phyloP scores from a whole-genome alignment of 1,284 basidiomycete species.

The Ganoderma sp. region DNA sequence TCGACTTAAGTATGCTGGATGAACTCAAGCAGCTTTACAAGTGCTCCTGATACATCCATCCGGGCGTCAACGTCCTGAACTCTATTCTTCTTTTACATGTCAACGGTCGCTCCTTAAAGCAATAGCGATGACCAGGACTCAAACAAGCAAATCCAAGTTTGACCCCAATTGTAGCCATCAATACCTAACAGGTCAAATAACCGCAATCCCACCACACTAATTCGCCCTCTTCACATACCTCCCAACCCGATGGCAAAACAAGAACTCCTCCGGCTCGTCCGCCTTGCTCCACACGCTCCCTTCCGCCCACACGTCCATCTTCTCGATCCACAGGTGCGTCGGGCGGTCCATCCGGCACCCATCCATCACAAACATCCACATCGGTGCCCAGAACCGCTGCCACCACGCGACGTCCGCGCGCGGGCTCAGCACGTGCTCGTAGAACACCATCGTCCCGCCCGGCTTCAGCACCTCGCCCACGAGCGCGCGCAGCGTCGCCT shows the following conservation, averaged over 20 bases:
- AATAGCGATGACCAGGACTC: too few species aligned
- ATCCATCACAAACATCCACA: constrained; percentile 53
- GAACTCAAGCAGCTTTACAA: too few species aligned
- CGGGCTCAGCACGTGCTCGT: constrained; percentile 67
- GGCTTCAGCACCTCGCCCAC: constrained; percentile 55
- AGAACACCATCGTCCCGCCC: constrained; percentile 66
- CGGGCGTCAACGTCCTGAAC: too few species aligned
- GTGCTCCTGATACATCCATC: too few species aligned
- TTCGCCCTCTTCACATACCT: constrained; percentile 51
- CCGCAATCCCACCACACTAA: not conserved
- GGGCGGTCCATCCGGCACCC: constrained; percentile 47
- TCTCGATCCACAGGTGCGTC: constrained; percentile 57
- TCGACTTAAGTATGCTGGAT: too few species aligned
- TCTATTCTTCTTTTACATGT: not conserved
- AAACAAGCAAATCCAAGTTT: not conserved
- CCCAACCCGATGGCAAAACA: constrained; percentile 65
- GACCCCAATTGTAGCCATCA: not conserved
- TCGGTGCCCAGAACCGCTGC: constrained; percentile 71
- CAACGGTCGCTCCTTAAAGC: not conserved
- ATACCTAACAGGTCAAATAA: not conserved
- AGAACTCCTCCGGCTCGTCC: constrained; percentile 49
- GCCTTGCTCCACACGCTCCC: constrained; percentile 51
- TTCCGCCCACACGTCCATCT: constrained; percentile 51
- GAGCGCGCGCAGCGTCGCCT: constrained; percentile 50
- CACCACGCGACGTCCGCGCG: constrained; percentile 61